Evolutionary conservation across 495 filamentous ascomycete genomes (phyloP).

Genomic region (Schizothecium vesticola): DNA sequence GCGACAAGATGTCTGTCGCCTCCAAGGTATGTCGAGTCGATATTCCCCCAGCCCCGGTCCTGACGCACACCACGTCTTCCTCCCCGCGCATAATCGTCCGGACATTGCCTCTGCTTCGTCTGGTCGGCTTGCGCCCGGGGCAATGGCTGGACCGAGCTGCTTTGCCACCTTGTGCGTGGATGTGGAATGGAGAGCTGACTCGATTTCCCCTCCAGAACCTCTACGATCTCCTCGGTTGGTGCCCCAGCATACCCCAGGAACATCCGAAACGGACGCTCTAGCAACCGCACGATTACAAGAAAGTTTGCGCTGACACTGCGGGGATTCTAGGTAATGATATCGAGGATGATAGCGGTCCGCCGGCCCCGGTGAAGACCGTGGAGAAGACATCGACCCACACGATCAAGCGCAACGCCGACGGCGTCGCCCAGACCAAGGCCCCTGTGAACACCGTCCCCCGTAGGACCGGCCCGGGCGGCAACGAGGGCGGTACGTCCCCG

Average conservation of each 20-base stretch:
- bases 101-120: no score
- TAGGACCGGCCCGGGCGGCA: constrained; percentile 61
- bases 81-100: not conserved
- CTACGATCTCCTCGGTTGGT: constrained; percentile 79
- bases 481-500: constrained; percentile 65
- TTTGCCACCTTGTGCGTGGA: not conserved
- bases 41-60: not conserved
- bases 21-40: constrained; percentile 49
- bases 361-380: constrained; percentile 75
- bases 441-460: constrained; percentile 39
- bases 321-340: constrained; percentile 69
- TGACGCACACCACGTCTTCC: not conserved
- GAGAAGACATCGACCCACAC: constrained; percentile 75
- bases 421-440: constrained; percentile 57
- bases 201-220: constrained; percentile 55
- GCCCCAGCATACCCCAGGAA: constrained; percentile 16
- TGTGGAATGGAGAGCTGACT: constrained; percentile 24
- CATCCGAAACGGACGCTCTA: not conserved
- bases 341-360: constrained; percentile 75
- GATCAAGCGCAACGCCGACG: constrained; percentile 85
- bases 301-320: constrained; percentile 12
- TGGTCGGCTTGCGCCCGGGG: no score
- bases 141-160: not conserved
- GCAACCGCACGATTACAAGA: not conserved
- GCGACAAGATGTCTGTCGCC: constrained; percentile 59